Percentiles rank a stretch among this genome's conserved stretches.
Evolutionary conservation across 73 alveolate species (phyloP).

Genomic region (Blepharisma japonicum): DNA sequence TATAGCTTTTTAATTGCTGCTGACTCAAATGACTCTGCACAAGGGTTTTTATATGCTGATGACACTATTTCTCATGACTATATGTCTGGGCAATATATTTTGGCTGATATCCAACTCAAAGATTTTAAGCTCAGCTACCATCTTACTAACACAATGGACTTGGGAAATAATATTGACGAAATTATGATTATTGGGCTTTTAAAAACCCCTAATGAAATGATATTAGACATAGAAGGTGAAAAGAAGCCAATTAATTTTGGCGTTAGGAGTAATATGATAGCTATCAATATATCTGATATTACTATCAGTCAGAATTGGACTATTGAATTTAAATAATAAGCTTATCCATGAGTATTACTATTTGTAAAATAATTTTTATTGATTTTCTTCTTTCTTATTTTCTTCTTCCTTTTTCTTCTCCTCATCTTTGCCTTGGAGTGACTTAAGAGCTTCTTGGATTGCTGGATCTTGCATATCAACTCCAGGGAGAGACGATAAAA

Average conservation of each 20-base stretch:
- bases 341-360: not conserved
- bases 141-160: too few relatives aligned
- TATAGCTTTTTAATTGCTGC: not conserved
- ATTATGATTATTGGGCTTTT: too few relatives aligned
- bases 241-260: not conserved
- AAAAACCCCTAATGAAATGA: not conserved
- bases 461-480: constrained; percentile 52
- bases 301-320: constrained; percentile 4
- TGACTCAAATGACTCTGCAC: not conserved
- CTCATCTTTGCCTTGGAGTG: constrained; percentile 52
- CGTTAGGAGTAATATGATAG: not conserved
- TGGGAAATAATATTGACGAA: too few relatives aligned
- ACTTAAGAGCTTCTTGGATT: constrained; percentile 45
- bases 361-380: not conserved
- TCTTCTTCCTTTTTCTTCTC: constrained; percentile 55
- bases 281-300: not conserved
- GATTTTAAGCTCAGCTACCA: not conserved
- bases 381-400: constrained; percentile 41
- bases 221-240: not conserved
- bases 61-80: not conserved
- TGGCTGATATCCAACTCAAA: not conserved
- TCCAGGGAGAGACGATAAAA: constrained; percentile 41
- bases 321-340: not conserved
- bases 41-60: not conserved
- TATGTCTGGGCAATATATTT: not conserved